Evolutionary conservation across 495 filamentous ascomycete species (phyloP), one percentile per base, ranked within the genome.

Genomic region (Tricharina praecox): DNA sequence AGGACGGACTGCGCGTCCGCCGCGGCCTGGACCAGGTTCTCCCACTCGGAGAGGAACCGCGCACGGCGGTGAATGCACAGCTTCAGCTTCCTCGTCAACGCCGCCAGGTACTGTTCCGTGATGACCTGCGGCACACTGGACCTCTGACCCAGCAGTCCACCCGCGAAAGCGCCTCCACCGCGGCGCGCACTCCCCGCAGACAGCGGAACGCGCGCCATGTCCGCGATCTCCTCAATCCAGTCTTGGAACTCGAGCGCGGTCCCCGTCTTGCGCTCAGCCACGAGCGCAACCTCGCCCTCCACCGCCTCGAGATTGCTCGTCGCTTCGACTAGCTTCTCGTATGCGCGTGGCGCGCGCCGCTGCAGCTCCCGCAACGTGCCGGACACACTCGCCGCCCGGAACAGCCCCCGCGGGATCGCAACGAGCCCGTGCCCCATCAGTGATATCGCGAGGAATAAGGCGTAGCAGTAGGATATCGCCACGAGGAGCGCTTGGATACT

Each of bases 341-440:
- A 82, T 3, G 85, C 64, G 54, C 70, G 78, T 10, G 87, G 84
- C 4, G 90, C 90, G 49, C 79, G 72, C 2, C 72, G 65, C 59
- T 96, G 86, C 16, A 94, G 66, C 23, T 78, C 69, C 45, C 76
- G 74, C 34, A 97, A 60, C 39, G 77, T 73, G 38, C 72, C 73
- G 56, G 78, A 79, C 43, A 81, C 71, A 53, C 77, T 81, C 11
- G 85, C 77, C 55, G 81, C 81, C 37, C 77, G 74, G 59, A 86
- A 78, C 1, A 97, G 63, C 15, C 73, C 72, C 53, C 88, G 73
- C 4, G 90, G 90, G 38, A 96, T 81, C 10, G 90, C 79, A 34
- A 97, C 90, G 30, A 96, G 68, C 8, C 90, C 90, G 55, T 97
- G 87, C 4, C 90, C 90, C 90, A 97, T 95, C 18, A 97, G 71